phyloP scores from a whole-genome alignment of 768 basidiomycete genomes.

The Suillus occidentalis region DNA sequence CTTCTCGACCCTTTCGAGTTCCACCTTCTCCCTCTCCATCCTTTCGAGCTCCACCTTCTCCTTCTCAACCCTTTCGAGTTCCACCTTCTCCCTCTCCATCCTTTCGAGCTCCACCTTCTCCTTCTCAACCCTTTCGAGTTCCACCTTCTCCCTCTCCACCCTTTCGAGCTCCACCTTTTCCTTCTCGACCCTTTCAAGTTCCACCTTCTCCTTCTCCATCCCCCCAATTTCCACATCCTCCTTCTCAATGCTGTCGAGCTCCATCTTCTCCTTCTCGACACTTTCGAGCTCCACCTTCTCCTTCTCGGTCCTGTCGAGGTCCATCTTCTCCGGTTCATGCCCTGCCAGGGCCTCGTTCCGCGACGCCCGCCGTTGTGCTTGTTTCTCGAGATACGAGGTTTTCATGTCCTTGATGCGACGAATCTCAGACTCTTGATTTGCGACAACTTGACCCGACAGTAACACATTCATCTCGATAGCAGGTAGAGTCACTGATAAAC shows the following conservation, averaged over 20 bases:
- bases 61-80: background rate
- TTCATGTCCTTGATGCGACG: too few relatives aligned
- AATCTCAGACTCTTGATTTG: too few relatives aligned
- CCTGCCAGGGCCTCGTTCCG: too few relatives aligned
- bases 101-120: background rate
- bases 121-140: background rate
- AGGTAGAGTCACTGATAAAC: too few relatives aligned
- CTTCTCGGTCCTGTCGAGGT: slow-evolving; percentile 9
- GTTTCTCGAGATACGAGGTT: too few relatives aligned
- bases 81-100: background rate
- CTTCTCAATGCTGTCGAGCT: too few relatives aligned
- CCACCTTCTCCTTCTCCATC: background rate
- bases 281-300: slow-evolving; percentile 6
- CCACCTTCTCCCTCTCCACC: background rate
- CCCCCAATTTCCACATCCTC: too few relatives aligned
- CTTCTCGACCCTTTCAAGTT: slow-evolving; percentile 8
- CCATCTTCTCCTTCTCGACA: background rate
- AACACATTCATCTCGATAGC: too few relatives aligned
- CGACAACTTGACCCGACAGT: too few relatives aligned
- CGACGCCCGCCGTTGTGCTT: too few relatives aligned
- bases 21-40: background rate
- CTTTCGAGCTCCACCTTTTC: slow-evolving; percentile 9
- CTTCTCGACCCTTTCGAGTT: background rate
- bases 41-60: background rate
- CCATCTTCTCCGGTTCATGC: background rate